Conservation (phyloP, 257 asterid genomes). For the Forsythia viridissima region DNA sequence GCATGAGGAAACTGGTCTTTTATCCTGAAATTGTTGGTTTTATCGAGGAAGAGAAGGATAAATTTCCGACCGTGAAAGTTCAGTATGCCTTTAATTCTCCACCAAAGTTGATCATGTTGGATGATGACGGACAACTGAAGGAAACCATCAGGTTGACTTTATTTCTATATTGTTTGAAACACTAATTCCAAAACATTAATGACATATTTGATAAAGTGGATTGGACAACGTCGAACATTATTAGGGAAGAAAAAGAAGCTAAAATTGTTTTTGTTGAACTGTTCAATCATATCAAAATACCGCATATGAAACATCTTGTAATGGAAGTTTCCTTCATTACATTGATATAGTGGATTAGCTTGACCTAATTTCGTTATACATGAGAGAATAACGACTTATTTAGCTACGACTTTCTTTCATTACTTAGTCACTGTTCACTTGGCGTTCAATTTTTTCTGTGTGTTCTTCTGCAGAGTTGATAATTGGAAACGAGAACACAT, state of each 20-base stretch:
- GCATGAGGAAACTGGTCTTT: slow-evolving; percentile 96
- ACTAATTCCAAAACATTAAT: not conserved
- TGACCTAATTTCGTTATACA: not conserved
- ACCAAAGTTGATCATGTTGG: slow-evolving; percentile 87
- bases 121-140: slow-evolving; percentile 64
- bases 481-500: slow-evolving; percentile 96
- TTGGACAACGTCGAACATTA: not conserved
- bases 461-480: slow-evolving; percentile 60
- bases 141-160: slow-evolving; percentile 77
- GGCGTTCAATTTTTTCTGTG: not conserved
- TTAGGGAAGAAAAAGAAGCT: not conserved
- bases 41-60: slow-evolving; percentile 90
- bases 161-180: not conserved
- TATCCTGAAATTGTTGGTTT: slow-evolving; percentile 89
- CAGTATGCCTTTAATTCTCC: slow-evolving; percentile 87
- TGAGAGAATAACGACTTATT: not conserved
- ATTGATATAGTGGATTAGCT: not conserved
- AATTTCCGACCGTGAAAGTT: slow-evolving; percentile 69
- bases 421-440: too few species aligned
- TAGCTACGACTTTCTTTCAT: too few species aligned
- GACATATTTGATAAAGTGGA: not conserved
- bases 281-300: not conserved
- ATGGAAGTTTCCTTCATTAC: not conserved
- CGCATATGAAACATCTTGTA: too few species aligned
- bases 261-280: not conserved